These are phyloP conservation scores for Neospermospora avenae DNA, from an alignment of 2,329 filamentous ascomycete genomes.

Conservation along the genomic window DNA sequence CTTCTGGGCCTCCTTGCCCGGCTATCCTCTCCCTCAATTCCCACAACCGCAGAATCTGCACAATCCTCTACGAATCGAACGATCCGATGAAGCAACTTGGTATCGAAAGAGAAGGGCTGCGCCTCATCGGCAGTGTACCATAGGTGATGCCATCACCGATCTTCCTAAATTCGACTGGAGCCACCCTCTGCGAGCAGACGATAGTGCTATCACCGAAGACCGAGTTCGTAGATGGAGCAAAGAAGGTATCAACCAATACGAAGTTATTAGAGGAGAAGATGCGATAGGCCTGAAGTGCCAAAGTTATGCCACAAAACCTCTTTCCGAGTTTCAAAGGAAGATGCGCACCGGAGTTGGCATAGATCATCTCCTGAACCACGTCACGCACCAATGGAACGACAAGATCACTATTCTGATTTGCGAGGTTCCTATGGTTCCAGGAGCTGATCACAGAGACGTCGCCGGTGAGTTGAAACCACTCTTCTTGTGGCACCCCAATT, in stretches of 20 bases:
- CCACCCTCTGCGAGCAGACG: constrained; percentile 7
- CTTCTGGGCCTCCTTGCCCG: constrained; percentile 20
- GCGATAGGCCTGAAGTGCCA: constrained; percentile 8
- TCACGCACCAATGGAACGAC: not conserved
- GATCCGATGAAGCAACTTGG: not conserved
- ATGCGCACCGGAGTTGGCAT: not conserved
- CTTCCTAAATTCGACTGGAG: constrained; percentile 21
- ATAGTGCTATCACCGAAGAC: not conserved
- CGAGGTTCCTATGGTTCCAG: constrained; percentile 7
- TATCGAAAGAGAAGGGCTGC: constrained; percentile 10
- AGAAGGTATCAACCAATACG: not conserved
- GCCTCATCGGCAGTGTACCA: constrained; percentile 13
- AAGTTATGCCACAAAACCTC: not conserved
- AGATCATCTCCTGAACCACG: constrained; percentile 15
- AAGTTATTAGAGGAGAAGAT: not conserved
- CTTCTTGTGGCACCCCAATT: not conserved
- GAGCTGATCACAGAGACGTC: constrained; percentile 6
- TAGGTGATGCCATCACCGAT: constrained; percentile 20
- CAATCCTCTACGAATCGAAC: not conserved
- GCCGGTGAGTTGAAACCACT: not conserved
- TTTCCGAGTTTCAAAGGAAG: constrained; percentile 16
- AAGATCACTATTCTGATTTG: not conserved
- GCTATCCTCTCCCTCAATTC: constrained; percentile 17
- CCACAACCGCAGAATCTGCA: constrained; percentile 15
- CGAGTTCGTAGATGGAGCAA: not conserved